Evolutionary conservation across 768 basidiomycete species (phyloP), one percentile per base, ranked within the genome.

Genomic region (Amanita pallidorosea): DNA sequence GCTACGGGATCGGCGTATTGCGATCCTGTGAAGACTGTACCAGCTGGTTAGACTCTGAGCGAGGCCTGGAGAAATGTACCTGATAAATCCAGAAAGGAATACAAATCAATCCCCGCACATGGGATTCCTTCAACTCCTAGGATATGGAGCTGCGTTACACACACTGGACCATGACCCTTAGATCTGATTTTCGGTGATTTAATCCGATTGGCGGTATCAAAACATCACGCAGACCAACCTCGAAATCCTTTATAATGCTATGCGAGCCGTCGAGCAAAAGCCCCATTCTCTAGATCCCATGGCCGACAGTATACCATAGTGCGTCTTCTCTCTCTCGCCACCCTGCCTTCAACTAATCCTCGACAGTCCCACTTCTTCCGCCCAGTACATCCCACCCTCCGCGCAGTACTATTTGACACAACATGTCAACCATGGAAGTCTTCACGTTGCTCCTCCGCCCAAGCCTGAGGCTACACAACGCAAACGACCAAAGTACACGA

Each of bases 401-500:
- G 57, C 55, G 31, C 66, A 67, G 40, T 74, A 73, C 58, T 74
- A 71, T 55, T 58, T 68, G 17, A 47, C 68, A 9, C 66, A 69
- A 23, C 67, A 64, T 53, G 52, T 37, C 67, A 50, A 60, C 55
- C 61, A 56, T 33, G 65, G 66, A 22, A 70, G 71, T 57, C 65
- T 66, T 54, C 80, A 83, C 54, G 65, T 75, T 41, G 70, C 76
- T 51, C 62, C 75, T 3, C 71, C 72, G 20, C 64, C 75, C 49
- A 73, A 76, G 47, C 67, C 66, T 33, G 85, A 80, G 44, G 53
- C 72, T 22, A 60, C 72, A 13, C 72, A 51, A 59, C 77, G 88
- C 53, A 89, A 88, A 63, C 83, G 88, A 33, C 89, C 88, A 45
- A 96, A 96, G 73, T 94, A 94, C 59, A 91, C 88, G 55, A 79